Base-by-base conservation (phyloP, 1,139 yeast species). In the Geotrichum bryndzae region DNA sequence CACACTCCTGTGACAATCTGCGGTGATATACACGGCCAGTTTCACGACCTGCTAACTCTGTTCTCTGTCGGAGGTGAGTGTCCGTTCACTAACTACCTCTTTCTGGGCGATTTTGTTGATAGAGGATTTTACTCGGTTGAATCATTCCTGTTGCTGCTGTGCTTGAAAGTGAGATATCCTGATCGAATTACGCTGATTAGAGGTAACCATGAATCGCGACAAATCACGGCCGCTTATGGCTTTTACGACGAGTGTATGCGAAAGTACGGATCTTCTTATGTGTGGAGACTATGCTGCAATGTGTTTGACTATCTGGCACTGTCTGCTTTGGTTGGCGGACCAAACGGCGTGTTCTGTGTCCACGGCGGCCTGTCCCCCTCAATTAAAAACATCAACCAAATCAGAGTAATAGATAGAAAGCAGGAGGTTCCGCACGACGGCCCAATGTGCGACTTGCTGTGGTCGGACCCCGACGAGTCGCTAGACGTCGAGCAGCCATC, bases 361-460 rank as follows among this genome's bases (percentile, higher is more conserved):
- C 99, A 94, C 77, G 99, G 99, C 50, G 99, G 99, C 0, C 80
- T 94, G 64, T 88, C 96, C 11, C 99, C 99, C 56, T 90, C 90
- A 78, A 85, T 92, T 66, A 87, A 86, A 67, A 82, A 87, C 45
- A 82, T 94, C 64, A 95, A 90, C 80, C 88, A 90, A 76, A 95
- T 94, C 60, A 79, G 96, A 66, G 83, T 85, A 63, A 84, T 91
- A 64, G 95, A 91, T 73, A 79, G 97, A 69, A 86, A 84, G 66
- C 98, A 94, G 76, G 99, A 94, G 76, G 98, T 94, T 51, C 99
- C 99, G 23, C 98, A 94, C 73, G 98, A 92, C 76, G 99, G 99
- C 48, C 96, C 97, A 51, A 92, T 94, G 97, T 94, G 99, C 77
- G 99, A 94, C 73, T 79, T 94, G 70, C 79, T 94, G 61, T 94